Evolutionary conservation across 129 eudicot genomes (phyloP), one percentile per base, ranked within the genome.

Genomic region (Lonicera japonica): DNA sequence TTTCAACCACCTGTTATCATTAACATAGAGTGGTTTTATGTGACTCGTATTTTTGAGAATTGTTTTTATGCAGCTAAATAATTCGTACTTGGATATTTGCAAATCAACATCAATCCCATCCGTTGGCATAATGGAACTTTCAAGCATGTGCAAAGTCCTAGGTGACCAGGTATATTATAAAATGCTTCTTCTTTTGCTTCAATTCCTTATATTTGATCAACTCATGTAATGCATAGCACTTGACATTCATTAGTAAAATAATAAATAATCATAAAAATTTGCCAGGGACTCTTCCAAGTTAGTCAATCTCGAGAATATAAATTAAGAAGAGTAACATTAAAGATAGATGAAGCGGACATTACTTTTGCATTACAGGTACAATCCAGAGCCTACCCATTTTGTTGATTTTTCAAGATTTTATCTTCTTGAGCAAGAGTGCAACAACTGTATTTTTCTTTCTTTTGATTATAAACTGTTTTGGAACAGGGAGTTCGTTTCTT

Each of bases 91-190:
- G 21, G 99, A 86, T 11, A 61, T 88, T 47, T 94, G 99, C 80
- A 94, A 88, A 76, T 79, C 89, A 65, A 85, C 90, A 22, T 67
- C 36, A 53, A 86, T 94, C 53, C 95, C 91, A 23, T 82, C 99
- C 0, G 85, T 79, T 64, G 89, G 94, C 38, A 78, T 88, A 67
- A 29, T 79, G 82, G 99, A 94, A 56, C 79, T 88, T 14, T 76
- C 99, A 60, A 88, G 87, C 77, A 94, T 94, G 95, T 88, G 96
- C 68, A 68, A 86, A 68, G 96, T 89, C 59, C 77, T 94, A 46
- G 84, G 78, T 64, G 99, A 94, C 75, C 99, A 88, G 96, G 99
- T 94, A 79, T 63, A n/a, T 23, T 5, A 54, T 16, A 36, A 45
- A 8, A 41, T 25, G 63, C n/a, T n/a, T n/a, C 34, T 25, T 21